These are phyloP conservation scores for Sechiopsis laciniata DNA, from an alignment of 306 rosid species.

Conservation along the genomic window DNA sequence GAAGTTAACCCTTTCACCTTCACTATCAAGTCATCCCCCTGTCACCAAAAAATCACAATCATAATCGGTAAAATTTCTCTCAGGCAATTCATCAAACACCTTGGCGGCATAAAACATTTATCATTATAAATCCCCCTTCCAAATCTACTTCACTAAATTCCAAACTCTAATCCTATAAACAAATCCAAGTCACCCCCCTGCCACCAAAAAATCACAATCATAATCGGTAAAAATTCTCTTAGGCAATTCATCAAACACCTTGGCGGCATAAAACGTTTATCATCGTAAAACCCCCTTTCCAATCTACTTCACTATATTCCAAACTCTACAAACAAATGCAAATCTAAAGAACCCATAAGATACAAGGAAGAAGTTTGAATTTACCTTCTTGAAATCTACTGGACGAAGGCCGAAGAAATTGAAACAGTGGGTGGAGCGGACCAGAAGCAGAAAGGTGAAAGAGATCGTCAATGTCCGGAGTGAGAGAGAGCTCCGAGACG, in stretches of 20 bases:
- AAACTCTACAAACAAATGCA: slow-evolving; percentile 1
- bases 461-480: slow-evolving; percentile 27
- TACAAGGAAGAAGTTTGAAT: not conserved
- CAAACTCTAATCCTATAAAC: slow-evolving; percentile 10
- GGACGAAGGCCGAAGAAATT: slow-evolving; percentile 97
- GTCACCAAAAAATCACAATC: slow-evolving; percentile 21
- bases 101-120: not conserved
- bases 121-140: too few relatives aligned
- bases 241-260: not conserved
- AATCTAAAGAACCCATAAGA: not conserved
- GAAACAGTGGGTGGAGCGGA: slow-evolving; percentile 56
- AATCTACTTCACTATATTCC: not conserved
- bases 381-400: slow-evolving; percentile 75
- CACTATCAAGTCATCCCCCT: slow-evolving; percentile 80
- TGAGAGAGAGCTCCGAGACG: slow-evolving; percentile 55
- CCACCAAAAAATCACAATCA: slow-evolving; percentile 17
- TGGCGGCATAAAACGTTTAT: not conserved
- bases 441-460: slow-evolving; percentile 41
- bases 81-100: not conserved
- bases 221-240: not conserved
- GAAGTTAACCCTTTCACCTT: slow-evolving; percentile 90
- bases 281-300: too few relatives aligned
- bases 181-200: slow-evolving; percentile 59
- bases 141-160: not conserved
- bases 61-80: not conserved